phyloP scores from a whole-genome alignment of 225 moss, liverwort and hornwort species.

The Thuidium tamariscinum region DNA sequence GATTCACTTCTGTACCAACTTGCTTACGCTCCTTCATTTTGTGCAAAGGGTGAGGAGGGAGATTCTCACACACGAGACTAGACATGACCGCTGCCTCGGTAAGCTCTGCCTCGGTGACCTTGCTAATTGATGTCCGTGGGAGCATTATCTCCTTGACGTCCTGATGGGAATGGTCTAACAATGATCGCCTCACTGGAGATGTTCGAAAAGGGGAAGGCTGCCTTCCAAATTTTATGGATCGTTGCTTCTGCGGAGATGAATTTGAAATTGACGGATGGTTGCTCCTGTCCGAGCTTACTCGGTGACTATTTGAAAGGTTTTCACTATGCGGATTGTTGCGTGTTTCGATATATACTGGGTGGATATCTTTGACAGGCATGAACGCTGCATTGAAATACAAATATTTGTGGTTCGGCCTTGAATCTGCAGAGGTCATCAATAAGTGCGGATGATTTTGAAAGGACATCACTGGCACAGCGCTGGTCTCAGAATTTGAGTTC shows the following conservation, averaged over 20 bases:
- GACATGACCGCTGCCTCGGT: slow-evolving; percentile 10
- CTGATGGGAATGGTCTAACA: not conserved
- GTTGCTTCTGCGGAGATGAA: not conserved
- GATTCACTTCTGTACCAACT: not conserved
- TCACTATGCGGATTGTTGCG: not conserved
- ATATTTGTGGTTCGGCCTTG: not conserved
- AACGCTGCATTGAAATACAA: not conserved
- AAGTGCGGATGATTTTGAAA: not conserved
- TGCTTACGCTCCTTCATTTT: not conserved
- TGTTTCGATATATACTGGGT: not conserved
- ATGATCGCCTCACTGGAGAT: not conserved
- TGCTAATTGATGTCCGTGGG: not conserved
- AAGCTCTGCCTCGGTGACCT: not conserved
- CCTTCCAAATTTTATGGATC: not conserved
- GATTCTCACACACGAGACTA: slow-evolving; percentile 7
- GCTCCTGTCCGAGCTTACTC: not conserved
- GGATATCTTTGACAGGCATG: not conserved
- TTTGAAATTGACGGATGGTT: not conserved
- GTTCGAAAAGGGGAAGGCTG: not conserved
- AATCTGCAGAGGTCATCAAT: not conserved
- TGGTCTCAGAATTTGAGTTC: not conserved
- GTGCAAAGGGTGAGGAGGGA: not conserved
- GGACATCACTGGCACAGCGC: not conserved
- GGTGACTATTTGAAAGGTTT: not conserved
- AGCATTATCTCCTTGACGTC: not conserved